Base-by-base conservation (phyloP, 2,329 filamentous ascomycete genomes). In the Sporothrix inflata region DNA sequence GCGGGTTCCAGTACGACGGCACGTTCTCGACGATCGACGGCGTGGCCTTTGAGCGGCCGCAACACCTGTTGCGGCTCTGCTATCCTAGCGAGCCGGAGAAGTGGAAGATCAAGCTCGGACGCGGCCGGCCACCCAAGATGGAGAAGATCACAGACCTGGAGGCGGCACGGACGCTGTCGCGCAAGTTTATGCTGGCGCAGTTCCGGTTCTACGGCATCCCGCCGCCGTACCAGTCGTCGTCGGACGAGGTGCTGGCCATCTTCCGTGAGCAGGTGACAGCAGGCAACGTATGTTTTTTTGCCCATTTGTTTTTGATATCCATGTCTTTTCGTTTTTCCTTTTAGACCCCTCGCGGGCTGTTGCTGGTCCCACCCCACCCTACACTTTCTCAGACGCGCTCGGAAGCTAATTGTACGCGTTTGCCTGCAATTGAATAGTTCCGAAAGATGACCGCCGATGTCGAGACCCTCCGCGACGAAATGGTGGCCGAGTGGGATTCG, bases 1-100 rank as follows among this genome's bases (percentile, higher is more conserved):
- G 80, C 53, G 80, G 80, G 24, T 79, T 80, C 19, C 76, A 79
- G 66, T 82, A 81, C 73, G 75, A 76, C 60, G 75, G 75, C 47
- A 71, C 70, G 24, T 76, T 76, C 63, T 67, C 70, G 34, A 75
- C 75, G 14, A 75, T 75, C 19, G 74, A 75, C 57, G 75, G 75
- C 67, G 73, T 76, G n/a, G 72, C 73, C 7, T 76, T 72, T 71
- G 74, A 75, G 65, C 73, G 74, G 63, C 75, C 75, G 34, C 74
- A 76, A 67, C 72, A 75, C 16, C 70, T 76, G 16, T 65, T 75
- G 66, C 74, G 75, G n/a, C 74, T 76, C 16, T 75, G 74, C 72
- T 76, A 74, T 55, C 75, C 75, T 16, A 51, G 69, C 42, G 74
- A 75, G 14, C 74, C 75, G 3, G 75, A 75, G 38, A 74, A 71